phyloP scores from a whole-genome alignment of 805 yeast species.

The Saccharomycopsis sp. region DNA sequence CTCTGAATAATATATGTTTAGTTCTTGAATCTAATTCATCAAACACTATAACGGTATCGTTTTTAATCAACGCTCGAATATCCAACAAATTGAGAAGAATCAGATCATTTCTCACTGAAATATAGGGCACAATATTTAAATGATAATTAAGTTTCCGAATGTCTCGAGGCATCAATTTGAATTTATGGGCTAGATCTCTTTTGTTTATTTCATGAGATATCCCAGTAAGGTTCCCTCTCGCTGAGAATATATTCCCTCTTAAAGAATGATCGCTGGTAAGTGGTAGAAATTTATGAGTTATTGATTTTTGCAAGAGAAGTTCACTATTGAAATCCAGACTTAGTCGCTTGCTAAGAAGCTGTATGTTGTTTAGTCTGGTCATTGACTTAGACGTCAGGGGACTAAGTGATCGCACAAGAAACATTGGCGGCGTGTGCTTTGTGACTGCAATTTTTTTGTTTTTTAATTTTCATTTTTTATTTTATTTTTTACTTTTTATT shows the following conservation, averaged over 20 bases:
- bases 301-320: slow-evolving; percentile 12
- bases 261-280: slow-evolving; percentile 3
- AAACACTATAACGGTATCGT: slow-evolving; percentile 73
- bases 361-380: background rate
- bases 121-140: slow-evolving; percentile 82
- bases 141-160: slow-evolving; percentile 60
- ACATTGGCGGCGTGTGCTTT: too few species aligned
- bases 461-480: too few species aligned
- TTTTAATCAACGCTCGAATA: slow-evolving; percentile 82
- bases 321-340: slow-evolving; percentile 11
- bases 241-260: slow-evolving; percentile 71
- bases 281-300: slow-evolving; percentile 14
- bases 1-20: slow-evolving; percentile 70
- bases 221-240: slow-evolving; percentile 57
- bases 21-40: slow-evolving; percentile 69
- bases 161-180: slow-evolving; percentile 79
- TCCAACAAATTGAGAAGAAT: slow-evolving; percentile 78
- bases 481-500: too few species aligned
- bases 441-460: too few species aligned
- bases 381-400: background rate
- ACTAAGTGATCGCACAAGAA: too few species aligned
- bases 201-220: slow-evolving; percentile 70
- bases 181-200: slow-evolving; percentile 61
- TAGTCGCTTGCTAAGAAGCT: background rate
- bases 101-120: slow-evolving; percentile 72